A percentile compares a stretch with the other conserved stretches of the same genome.
Evolutionary conservation across 176 grass and related monocot genomes (phyloP).

Genomic region (Chloris gayana): DNA sequence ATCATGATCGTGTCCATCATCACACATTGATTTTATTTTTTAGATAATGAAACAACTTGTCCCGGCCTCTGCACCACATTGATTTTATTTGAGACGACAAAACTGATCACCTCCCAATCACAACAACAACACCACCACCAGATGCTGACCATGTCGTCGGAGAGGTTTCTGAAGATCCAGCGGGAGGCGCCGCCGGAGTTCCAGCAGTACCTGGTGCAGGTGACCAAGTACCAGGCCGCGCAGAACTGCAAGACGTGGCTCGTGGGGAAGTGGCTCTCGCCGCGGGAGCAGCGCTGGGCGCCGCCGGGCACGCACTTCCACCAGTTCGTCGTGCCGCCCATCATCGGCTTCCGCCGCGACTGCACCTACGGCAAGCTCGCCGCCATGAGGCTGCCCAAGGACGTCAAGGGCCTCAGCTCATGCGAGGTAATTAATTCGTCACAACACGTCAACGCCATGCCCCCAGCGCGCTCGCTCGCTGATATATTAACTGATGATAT

Average conservation of each 20-base stretch:
- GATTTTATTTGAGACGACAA: too few species aligned
- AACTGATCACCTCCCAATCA: too few species aligned
- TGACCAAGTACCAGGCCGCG: slow-evolving; percentile 81
- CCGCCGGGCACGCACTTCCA: slow-evolving; percentile 88
- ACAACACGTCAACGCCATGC: too few species aligned
- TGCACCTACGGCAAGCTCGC: slow-evolving; percentile 88
- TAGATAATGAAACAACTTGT: too few species aligned
- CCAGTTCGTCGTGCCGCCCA: slow-evolving; percentile 91
- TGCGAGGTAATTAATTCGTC: too few species aligned
- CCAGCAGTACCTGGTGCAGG: slow-evolving; percentile 81
- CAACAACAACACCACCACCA: background rate
- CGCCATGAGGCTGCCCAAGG: slow-evolving; percentile 87
- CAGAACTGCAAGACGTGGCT: slow-evolving; percentile 89
- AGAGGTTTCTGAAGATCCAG: slow-evolving; percentile 79
- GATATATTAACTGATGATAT: fast-evolving
- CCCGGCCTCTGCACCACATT: too few species aligned
- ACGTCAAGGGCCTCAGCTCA: slow-evolving; percentile 59
- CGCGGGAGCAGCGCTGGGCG: slow-evolving; percentile 78
- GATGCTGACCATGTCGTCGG: slow-evolving; percentile 81
- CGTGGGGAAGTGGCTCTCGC: slow-evolving; percentile 85
- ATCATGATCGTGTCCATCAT: too few species aligned
- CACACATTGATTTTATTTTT: too few species aligned
- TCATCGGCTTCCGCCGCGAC: slow-evolving; percentile 79
- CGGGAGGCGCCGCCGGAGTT: slow-evolving; percentile 71
- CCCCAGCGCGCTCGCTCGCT: too few species aligned